Conservation (phyloP, 257 asterid species). For the Solanum chaucha region DNA sequence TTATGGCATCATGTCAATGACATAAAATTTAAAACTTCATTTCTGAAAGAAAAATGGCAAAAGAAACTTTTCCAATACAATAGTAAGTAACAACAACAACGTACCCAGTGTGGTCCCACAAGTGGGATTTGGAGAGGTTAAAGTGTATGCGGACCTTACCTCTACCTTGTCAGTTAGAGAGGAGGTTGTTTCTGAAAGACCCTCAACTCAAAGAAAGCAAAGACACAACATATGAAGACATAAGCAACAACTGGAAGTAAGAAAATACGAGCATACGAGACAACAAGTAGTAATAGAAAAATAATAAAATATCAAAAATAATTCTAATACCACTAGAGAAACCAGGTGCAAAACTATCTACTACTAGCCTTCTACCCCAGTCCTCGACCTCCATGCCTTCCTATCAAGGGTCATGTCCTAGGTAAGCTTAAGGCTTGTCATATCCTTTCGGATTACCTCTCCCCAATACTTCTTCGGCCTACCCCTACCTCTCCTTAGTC, state of each 20-base stretch:
- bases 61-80: neutral
- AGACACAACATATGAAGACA: neutral
- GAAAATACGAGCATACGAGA: neutral
- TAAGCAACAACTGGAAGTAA: too few relatives aligned
- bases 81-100: neutral
- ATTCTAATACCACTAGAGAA: neutral
- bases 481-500: neutral
- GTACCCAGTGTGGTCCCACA: neutral
- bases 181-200: neutral
- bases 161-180: neutral
- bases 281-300: neutral
- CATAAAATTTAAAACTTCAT: neutral
- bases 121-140: neutral
- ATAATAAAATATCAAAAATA: too few relatives aligned
- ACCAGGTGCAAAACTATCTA: neutral
- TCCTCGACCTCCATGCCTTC: neutral
- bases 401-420: neutral
- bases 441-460: neutral
- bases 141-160: neutral
- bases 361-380: neutral
- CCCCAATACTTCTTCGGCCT: neutral
- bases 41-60: neutral
- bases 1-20: neutral
- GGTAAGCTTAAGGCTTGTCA: neutral
- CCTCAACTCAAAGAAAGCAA: neutral